Evolutionary conservation across 2,329 filamentous ascomycete species (phyloP).

Genomic region (Fusarium neocosmosporiellum): DNA sequence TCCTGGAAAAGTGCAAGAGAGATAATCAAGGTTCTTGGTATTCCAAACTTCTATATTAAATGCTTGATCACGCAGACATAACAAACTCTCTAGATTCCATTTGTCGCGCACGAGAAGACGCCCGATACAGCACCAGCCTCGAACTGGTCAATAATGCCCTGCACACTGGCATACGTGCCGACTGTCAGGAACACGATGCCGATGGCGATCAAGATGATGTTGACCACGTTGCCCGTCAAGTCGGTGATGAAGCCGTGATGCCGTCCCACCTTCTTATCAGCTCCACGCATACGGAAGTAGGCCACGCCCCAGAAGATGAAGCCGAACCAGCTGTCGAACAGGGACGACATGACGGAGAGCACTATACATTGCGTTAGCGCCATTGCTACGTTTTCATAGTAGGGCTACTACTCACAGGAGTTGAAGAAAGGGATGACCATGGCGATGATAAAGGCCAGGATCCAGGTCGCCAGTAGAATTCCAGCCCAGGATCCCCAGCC

Average conservation of each 20-base stretch:
- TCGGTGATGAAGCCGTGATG: slow-evolving; percentile 63
- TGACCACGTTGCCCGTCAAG: slow-evolving; percentile 70
- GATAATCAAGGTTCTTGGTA: neutral
- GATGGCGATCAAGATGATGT: slow-evolving; percentile 76
- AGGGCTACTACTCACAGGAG: slow-evolving; percentile 63
- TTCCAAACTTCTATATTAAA: neutral
- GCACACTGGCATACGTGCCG: slow-evolving; percentile 83
- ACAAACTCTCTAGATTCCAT: slow-evolving; percentile 63
- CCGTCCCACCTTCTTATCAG: slow-evolving; percentile 66
- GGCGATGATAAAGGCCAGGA: slow-evolving; percentile 91
- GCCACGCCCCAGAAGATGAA: slow-evolving; percentile 95
- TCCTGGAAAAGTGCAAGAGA: neutral
- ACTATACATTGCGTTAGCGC: slow-evolving; percentile 52
- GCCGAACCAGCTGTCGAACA: slow-evolving; percentile 93
- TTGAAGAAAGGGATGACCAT: slow-evolving; percentile 95
- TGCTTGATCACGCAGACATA: neutral
- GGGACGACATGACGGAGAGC: slow-evolving; percentile 81
- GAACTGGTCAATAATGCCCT: slow-evolving; percentile 81
- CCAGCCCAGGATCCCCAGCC: slow-evolving; percentile 84
- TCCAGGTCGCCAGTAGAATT: slow-evolving; percentile 78
- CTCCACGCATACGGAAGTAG: slow-evolving; percentile 79
- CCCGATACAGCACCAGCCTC: slow-evolving; percentile 70
- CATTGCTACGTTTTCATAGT: rapidly evolving
- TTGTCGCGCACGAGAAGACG: slow-evolving; percentile 79
- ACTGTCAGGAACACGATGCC: slow-evolving; percentile 85